A percentile compares a stretch with the other conserved stretches of the same genome.
phyloP scores from a whole-genome alignment of 768 basidiomycete genomes.

The Termitomyces sp. region DNA sequence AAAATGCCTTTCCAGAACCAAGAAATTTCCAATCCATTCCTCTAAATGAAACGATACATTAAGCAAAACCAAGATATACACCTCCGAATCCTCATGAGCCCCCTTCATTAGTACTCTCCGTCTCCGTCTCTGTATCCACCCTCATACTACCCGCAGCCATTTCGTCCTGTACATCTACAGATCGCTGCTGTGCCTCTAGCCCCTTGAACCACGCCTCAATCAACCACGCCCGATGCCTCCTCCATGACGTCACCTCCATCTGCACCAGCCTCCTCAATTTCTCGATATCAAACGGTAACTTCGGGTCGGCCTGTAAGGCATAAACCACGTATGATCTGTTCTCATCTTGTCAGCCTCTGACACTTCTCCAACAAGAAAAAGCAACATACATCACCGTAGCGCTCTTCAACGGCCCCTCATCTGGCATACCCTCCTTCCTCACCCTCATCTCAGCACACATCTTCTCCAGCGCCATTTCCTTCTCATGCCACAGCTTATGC shows the following conservation, averaged over 20 bases:
- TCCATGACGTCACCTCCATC: slow-evolving; percentile 30
- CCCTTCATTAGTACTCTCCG: not conserved
- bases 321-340: slow-evolving; percentile 31
- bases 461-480: slow-evolving; percentile 25
- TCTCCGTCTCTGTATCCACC: not conserved
- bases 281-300: slow-evolving; percentile 27
- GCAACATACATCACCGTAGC: slow-evolving; percentile 31
- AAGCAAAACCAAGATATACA: not conserved
- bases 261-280: slow-evolving; percentile 29
- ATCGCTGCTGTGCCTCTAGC: not conserved
- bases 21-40: not conserved
- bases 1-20: not conserved
- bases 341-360: not conserved
- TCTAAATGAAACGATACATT: not conserved
- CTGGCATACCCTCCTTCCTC: slow-evolving; percentile 14
- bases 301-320: slow-evolving; percentile 28
- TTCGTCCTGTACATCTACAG: not conserved
- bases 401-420: slow-evolving; percentile 23
- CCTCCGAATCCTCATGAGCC: not conserved
- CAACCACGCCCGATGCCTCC: slow-evolving; percentile 27
- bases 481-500: slow-evolving; percentile 32
- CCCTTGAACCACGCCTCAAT: slow-evolving; percentile 16
- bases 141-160: not conserved
- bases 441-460: slow-evolving; percentile 29
- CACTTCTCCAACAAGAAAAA: not conserved